Evolutionary conservation across 2,329 filamentous ascomycete genomes (phyloP).

Genomic region (Aspergillus spinulosporus): DNA sequence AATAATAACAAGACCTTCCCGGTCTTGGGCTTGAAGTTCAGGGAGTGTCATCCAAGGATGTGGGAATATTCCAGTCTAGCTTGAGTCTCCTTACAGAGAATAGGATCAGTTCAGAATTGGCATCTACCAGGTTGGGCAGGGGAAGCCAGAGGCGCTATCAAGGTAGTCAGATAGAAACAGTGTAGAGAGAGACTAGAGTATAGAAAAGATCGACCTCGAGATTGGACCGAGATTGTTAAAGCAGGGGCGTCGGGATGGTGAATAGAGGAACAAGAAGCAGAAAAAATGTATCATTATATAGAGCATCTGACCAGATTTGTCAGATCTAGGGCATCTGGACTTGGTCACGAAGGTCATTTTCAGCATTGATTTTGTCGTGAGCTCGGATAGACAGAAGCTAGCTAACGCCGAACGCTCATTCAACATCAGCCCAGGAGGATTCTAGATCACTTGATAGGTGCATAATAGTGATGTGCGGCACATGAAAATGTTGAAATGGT

Average conservation of each 20-base stretch:
- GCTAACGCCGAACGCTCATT: not conserved
- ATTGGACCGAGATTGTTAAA: not conserved
- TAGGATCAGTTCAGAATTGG: not conserved
- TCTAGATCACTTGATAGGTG: slow-evolving; percentile 3
- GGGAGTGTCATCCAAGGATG: slow-evolving; percentile 26
- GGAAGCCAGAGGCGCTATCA: not conserved
- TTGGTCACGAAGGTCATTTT: not conserved
- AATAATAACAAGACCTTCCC: slow-evolving; percentile 16
- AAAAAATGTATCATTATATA: not conserved
- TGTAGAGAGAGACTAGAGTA: not conserved
- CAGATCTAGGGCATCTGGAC: not conserved
- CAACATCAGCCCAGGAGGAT: slow-evolving; percentile 1
- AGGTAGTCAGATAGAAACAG: not conserved
- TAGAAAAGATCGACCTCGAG: not conserved
- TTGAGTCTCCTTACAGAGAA: not conserved
- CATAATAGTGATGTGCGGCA: slow-evolving; percentile 2
- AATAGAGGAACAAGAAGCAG: not conserved
- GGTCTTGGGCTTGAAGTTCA: slow-evolving; percentile 27
- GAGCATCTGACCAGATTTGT: not conserved
- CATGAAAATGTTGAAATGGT: not conserved
- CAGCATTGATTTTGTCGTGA: not conserved
- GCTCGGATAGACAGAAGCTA: not conserved
- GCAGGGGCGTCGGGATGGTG: not conserved
- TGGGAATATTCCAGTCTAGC: slow-evolving; percentile 19
- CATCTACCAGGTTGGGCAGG: not conserved